Evolutionary conservation across 2,329 filamentous ascomycete species (phyloP), one percentile per base, ranked within the genome.

Genomic region (Fusarium udum): DNA sequence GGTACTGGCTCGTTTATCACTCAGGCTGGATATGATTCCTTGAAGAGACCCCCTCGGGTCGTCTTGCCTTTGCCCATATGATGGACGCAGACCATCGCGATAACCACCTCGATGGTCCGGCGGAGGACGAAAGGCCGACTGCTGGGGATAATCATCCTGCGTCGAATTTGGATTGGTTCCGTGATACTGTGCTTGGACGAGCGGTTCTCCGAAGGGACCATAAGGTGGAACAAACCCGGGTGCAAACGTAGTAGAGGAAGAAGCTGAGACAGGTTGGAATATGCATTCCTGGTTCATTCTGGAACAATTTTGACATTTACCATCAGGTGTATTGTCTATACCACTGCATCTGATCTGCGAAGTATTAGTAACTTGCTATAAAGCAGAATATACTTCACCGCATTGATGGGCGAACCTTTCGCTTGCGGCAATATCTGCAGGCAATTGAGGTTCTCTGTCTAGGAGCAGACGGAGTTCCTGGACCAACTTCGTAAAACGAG

Each of bases 1-100:
- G 6, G 4, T 4, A 4, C 26, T 26, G 22, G 75, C 85, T 71
- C 85, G 86, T 69, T 86, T 87, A 67, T 86, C 81, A 70, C 85
- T 87, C 42, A 84, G 77, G 24, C 81, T 84, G 7, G 84, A 85
- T 1, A 4, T 40, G 0, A 15, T 9, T 6, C 13, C 20, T 3
- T n/a, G 39, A 14, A n/a, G 22, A 39, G 8, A 22, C n/a, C n/a
- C n/a, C n/a, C n/a, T n/a, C 6, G 10, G 0, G n/a, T 18, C 10
- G 6, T 24, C 10, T 16, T 18, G 15, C 9, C 15, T 5, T 24
- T 5, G n/a, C 12, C 6, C 3, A 43, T 7, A 7, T 18, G 15
- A 18, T 24, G 10, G 0, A 11, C 6, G n/a, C 7, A 2, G 2
- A 24, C 2, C 6, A 45, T 26, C 11, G 16, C 5, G 3, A 20